Evolutionary conservation across 805 yeast genomes (phyloP), one percentile per base, ranked within the genome.

Genomic region (Candida xyloterini): DNA sequence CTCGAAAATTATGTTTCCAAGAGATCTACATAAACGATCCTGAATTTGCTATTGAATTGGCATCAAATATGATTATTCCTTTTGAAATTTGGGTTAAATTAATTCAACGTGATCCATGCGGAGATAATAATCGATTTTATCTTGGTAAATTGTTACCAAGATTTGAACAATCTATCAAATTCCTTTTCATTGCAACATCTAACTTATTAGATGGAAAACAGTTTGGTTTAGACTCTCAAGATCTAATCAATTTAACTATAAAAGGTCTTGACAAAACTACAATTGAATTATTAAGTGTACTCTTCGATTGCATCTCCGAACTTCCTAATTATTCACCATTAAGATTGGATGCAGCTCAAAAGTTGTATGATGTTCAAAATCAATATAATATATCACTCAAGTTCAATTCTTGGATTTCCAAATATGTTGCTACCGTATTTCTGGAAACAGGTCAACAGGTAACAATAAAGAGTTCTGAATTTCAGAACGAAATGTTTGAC

Each of bases 391-490:
- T 55, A n/a, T 43, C 53, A 7, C 31, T 24, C 1, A 6, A 33
- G 0, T 55, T 64, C 34, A 40, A 46, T 1, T n/a, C 48, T 1
- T 65, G 68, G 69, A 57, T 60, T 27, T 66, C 59, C 0, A 45
- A 49, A n/a, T 51, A 50, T 32, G 41, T 66, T 11, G 68, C 65
- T 1, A 15, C 42, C 4, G 61, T 44, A 27, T 63, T 63, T 40
- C 41, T 50, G 13, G 16, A 20, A 1, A 50, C 56, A 2, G 69
- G 70, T 4, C 32, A 47, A 7, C 26, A 13, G 10, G 55, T 52
- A 2, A 15, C 27, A 5, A n/a, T 43, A 15, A 41, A 50, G 15
- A 15, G 28, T 38, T 16, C 37, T 20, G 65, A 60, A 26, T 51
- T 51, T 33, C 43, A 49, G 14, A 27, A 39, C 2, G 16, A 28